Conservation (phyloP, 305 asterid species). For the Fraxinus ornus region DNA sequence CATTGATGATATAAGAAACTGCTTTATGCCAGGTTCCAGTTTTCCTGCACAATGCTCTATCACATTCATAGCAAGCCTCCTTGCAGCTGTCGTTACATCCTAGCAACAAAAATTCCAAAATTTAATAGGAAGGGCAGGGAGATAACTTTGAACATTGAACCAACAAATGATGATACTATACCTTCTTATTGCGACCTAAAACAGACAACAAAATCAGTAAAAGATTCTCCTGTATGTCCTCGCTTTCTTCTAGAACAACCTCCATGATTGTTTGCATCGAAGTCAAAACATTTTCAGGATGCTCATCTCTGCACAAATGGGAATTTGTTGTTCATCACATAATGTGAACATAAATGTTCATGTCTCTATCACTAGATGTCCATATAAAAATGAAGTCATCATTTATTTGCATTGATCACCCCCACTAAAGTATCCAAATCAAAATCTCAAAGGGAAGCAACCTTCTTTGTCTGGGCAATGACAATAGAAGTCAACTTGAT, state of each 20-base stretch:
- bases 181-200: slow-evolving; percentile 78
- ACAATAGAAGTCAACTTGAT: slow-evolving; percentile 11
- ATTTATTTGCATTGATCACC: slow-evolving; percentile 1
- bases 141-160: slow-evolving; percentile 18
- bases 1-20: slow-evolving; percentile 81
- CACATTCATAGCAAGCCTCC: slow-evolving; percentile 85
- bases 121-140: slow-evolving; percentile 19
- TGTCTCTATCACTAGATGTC: background rate
- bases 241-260: slow-evolving; percentile 90
- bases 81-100: slow-evolving; percentile 72
- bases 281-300: slow-evolving; percentile 75
- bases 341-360: background rate
- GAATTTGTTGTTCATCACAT: slow-evolving; percentile 7
- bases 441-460: slow-evolving; percentile 5
- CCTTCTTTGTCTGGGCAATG: slow-evolving; percentile 12
- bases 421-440: slow-evolving; percentile 3
- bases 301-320: slow-evolving; percentile 67
- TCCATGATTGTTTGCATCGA: slow-evolving; percentile 96
- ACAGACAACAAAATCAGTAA: slow-evolving; percentile 63
- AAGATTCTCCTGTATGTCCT: slow-evolving; percentile 81
- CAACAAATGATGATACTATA: slow-evolving; percentile 26
- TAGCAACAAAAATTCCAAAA: slow-evolving; percentile 34
- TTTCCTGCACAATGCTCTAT: slow-evolving; percentile 74
- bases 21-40: slow-evolving; percentile 84
- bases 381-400: background rate